Evolutionary conservation across 805 yeast species (phyloP), one percentile per base, ranked within the genome.

Genomic region (Debaryomyces hansenii): DNA sequence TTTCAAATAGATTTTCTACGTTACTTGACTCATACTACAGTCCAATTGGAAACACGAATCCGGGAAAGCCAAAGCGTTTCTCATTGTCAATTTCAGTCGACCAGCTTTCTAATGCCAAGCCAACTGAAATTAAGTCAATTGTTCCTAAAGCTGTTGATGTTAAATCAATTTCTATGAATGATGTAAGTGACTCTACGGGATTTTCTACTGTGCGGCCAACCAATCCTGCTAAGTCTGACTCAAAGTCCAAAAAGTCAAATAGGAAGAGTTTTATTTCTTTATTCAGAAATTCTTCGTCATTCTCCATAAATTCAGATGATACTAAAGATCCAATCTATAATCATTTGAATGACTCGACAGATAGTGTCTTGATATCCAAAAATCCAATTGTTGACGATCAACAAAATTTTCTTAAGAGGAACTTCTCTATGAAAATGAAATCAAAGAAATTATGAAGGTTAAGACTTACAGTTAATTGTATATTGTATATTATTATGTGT

Each of bases 1-100:
- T 60, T 11, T 52, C 63, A 2, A 52, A 53, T 29, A 45, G 53
- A 21, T 47, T 60, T 27, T 46, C 46, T 35, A 45, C 47, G 5
- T 47, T 60, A 4, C 53, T 56, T 55, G 63, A 55, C 37, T 44
- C 37, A 34, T 60, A 59, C 45, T 38, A 52, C 11, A 37, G 47
- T 12, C 63, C 63, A n/a, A 51, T 45, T 35, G 47, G 55, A 21
- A 48, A 55, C 28, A 24, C 27, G 28, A 28, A 5, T 5, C 3
- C 42, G 2, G 27, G 16, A 14, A 31, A 31, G 14, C 16, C 34
- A n/a, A 57, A 55, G 39, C 44, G 62, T 6, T 47, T 57, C 15
- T 57, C 61, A 4, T 45, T 55, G 14, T 24, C 27, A 6, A 31
- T 31, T n/a, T 39, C 42, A n/a, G 12, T 39, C 31, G 42, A 39